A percentile compares a stretch with the other conserved stretches of the same genome.
phyloP scores from a whole-genome alignment of 2,329 filamentous ascomycete genomes.

The Dissoconium aciculare region DNA sequence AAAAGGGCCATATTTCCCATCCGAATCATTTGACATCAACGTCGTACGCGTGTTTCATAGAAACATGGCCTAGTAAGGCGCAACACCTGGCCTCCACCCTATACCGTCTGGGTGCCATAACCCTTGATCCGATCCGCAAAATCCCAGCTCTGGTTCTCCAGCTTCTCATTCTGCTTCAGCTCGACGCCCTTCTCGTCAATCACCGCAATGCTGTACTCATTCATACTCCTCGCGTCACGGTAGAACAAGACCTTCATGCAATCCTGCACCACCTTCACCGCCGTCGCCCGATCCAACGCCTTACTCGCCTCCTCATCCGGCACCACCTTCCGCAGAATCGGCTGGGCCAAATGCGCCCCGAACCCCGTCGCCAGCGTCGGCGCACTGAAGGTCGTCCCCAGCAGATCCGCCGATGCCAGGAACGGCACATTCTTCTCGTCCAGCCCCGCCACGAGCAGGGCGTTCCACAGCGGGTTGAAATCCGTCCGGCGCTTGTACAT shows the following conservation, averaged over 20 bases:
- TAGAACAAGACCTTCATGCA: conserved; percentile 99
- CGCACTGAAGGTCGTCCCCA: conserved; percentile 79
- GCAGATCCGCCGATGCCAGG: conserved; percentile 77
- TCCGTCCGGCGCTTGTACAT: conserved; percentile 89
- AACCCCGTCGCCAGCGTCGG: conserved; percentile 88
- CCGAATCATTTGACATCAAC: too few relatives aligned
- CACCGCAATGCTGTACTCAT: conserved; percentile 81
- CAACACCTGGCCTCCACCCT: too few relatives aligned
- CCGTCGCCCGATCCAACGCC: conserved; percentile 59
- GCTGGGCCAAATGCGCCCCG: conserved; percentile 81
- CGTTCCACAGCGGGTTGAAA: conserved; percentile 97
- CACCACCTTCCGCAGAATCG: conserved; percentile 69
- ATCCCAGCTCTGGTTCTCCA: conserved; percentile 94
- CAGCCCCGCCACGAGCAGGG: conserved; percentile 77
- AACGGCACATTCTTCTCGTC: conserved; percentile 70
- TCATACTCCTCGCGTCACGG: conserved; percentile 82
- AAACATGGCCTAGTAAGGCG: too few relatives aligned
- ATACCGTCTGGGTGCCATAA: conserved; percentile 65
- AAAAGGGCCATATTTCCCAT: too few relatives aligned
- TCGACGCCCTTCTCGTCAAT: conserved; percentile 72
- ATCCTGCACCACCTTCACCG: conserved; percentile 68
- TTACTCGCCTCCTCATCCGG: conserved; percentile 68
- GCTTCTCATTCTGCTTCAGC: conserved; percentile 66
- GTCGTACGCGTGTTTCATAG: too few relatives aligned
- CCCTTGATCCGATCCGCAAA: conserved; percentile 92